Base-by-base conservation (phyloP, 2,329 filamentous ascomycete genomes). In the Ceratocystiopsis sp. region DNA sequence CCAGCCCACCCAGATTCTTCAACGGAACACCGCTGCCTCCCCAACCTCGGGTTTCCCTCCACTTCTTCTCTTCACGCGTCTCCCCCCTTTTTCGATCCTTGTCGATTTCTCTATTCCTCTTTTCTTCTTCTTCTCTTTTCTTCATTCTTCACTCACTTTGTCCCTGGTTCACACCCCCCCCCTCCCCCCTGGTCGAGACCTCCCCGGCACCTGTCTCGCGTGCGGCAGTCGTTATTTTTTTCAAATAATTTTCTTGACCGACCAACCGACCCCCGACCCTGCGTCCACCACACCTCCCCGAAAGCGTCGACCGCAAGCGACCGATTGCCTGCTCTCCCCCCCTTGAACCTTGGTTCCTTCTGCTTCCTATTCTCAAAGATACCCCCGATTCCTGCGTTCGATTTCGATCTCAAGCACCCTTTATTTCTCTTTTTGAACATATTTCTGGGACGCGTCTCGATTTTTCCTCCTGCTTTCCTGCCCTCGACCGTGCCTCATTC, bases 401-500 rank as follows among this genome's bases (percentile, higher is more conserved):
- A 13, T 15, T 41, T 15, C 36, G 19, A 19, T 29, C 32, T 14
- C 17, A 32, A 35, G 19, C 18, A 36, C 21, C 13, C 13, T 16
- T n/a, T 18, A n/a, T 17, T 8, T 41, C 13, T 37, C 15, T 16
- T 9, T 33, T 29, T 29, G 19, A 7, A 21, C 19, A 21, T 21
- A 21, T 4, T 21, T 4, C 18, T 36, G 14, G 35, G 35, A 36
- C n/a, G 25, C 25, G 25, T 29, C 25, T 8, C 33, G 15, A 21
- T 17, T 7, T 19, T 38, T 11, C 21, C 7, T 38, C 12, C 12
- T 25, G 18, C 18, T 29, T 14, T 29, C 9, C 19, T n/a, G 12
- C 36, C 36, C 18, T n/a, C 16, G 2, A 37, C 36, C 65, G 67
- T 73, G 70, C 68, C 70, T 66, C 55, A 54, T 50, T 45, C 41